Base-by-base conservation (phyloP, 148 eudicot species). In the Silene uniflora region DNA sequence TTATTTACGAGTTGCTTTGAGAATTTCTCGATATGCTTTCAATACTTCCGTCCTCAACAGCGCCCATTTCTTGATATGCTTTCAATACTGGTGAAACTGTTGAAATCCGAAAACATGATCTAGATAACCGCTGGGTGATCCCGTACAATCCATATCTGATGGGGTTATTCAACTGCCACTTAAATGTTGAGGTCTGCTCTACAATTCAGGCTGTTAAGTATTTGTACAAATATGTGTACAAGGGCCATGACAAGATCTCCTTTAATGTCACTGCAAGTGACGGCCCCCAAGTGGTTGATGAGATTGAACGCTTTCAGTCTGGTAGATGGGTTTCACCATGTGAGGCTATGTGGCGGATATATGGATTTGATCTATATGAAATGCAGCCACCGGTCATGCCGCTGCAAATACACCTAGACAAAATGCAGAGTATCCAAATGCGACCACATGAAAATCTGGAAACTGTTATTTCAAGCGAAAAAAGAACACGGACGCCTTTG, bases 1-100 rank as follows among this genome's bases (percentile, higher is more conserved):
- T 21, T 96, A 79, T 73, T 83, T 83, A 8, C 93, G 89, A 21
- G 91, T 91, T 12, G 98, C 98, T 75, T 84, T 85, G 24, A 94
- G 80, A 29, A 94, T 73, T 67, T 84, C 76, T 77, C 98, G 82
- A 84, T 94, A 94, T 2, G 91, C 97, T 52, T 83, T 81, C 54
- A 91, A 24, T 21, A 84, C 97, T 72, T 94, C 91, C 11, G 74
- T 11, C 42, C 77, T 82, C 83, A n/a, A n/a, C n/a, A n/a, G n/a
- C n/a, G n/a, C n/a, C n/a, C n/a, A n/a, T n/a, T n/a, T n/a, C n/a
- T n/a, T n/a, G n/a, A n/a, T n/a, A n/a, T n/a, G n/a, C n/a, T n/a
- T n/a, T n/a, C n/a, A 5, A 39, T 14, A 32, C 54, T 1, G 52
- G 71, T 8, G 71, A 67, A 6, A 4, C 11, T 5, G 24, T 39